phyloP scores from a whole-genome alignment of 1,284 basidiomycete genomes.

The Boletus holoroseus region DNA sequence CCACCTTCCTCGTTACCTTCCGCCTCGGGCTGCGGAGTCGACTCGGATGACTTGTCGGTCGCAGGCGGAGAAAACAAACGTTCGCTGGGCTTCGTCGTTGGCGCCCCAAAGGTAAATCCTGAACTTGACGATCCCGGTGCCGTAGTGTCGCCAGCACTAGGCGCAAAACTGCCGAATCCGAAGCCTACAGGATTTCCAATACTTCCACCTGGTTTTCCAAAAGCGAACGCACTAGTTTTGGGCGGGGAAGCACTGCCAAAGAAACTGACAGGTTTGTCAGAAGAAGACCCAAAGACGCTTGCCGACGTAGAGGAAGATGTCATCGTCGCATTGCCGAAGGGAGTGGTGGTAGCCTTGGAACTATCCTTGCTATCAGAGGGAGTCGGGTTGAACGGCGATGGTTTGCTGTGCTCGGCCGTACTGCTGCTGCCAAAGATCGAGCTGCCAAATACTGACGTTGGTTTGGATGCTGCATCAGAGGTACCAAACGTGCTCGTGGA shows the following conservation, averaged over 20 bases:
- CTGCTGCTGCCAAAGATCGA: constrained; percentile 26
- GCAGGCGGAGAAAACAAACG: constrained; percentile 28
- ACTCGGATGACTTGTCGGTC: constrained; percentile 30
- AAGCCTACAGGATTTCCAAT: constrained; percentile 58
- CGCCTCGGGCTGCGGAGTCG: constrained; percentile 35
- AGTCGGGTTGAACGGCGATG: constrained; percentile 9
- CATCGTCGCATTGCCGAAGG: constrained; percentile 21
- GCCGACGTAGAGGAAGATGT: constrained; percentile 13
- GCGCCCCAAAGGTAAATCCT: constrained; percentile 29
- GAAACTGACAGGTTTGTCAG: constrained; percentile 27
- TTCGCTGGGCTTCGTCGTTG: constrained; percentile 25
- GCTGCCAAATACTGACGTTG: constrained; percentile 25
- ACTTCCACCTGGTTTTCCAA: constrained; percentile 39
- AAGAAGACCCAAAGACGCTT: constrained; percentile 20
- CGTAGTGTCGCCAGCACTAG: constrained; percentile 28
- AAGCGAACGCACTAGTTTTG: constrained; percentile 23
- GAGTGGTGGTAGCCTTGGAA: constrained; percentile 9
- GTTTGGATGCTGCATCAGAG: constrained; percentile 21
- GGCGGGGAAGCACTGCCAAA: constrained; percentile 33
- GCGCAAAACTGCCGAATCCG: constrained; percentile 44
- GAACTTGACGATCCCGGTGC: constrained; percentile 16
- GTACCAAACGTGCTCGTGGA: constrained; percentile 14
- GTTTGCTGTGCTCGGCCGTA: constrained; percentile 16
- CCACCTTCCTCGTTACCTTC: constrained; percentile 32
- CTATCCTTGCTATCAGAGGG: constrained; percentile 14